phyloP scores from a whole-genome alignment of 305 asterid genomes.

The Rubia tinctorum region DNA sequence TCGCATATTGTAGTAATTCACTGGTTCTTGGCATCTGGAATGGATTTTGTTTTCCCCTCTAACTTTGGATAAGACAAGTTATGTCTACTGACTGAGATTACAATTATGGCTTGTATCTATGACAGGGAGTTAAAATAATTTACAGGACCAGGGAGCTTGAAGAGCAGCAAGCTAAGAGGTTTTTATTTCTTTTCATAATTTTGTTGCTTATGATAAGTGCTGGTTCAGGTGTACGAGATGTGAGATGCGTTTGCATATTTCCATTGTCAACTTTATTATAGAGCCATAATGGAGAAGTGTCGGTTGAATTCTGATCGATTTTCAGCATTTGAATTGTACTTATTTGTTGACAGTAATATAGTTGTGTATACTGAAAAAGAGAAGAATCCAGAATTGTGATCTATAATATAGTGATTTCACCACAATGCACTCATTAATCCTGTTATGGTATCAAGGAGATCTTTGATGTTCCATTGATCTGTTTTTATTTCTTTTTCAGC shows the following conservation, averaged over 20 bases:
- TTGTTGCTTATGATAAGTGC: not conserved
- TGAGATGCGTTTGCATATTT: not conserved
- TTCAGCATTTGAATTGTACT: not conserved
- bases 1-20: not conserved
- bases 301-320: not conserved
- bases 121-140: slow-evolving; percentile 80
- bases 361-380: not conserved
- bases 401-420: not conserved
- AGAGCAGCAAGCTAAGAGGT: slow-evolving; percentile 91
- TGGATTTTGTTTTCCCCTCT: not conserved
- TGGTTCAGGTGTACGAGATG: not conserved
- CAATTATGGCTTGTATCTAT: slow-evolving; percentile 2
- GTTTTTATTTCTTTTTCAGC: slow-evolving; percentile 25
- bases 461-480: not conserved
- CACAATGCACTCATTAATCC: not conserved
- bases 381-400: not conserved
- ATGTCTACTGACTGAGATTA: not conserved
- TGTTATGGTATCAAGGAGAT: not conserved
- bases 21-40: not conserved
- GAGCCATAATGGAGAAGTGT: not conserved
- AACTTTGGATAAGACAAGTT: not conserved
- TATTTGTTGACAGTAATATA: not conserved
- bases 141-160: slow-evolving; percentile 89
- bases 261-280: not conserved
- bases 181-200: not conserved